Percentiles rank a stretch among this genome's conserved stretches.
phyloP scores from a whole-genome alignment of 257 asterid genomes.

The Forsythia suspensa region DNA sequence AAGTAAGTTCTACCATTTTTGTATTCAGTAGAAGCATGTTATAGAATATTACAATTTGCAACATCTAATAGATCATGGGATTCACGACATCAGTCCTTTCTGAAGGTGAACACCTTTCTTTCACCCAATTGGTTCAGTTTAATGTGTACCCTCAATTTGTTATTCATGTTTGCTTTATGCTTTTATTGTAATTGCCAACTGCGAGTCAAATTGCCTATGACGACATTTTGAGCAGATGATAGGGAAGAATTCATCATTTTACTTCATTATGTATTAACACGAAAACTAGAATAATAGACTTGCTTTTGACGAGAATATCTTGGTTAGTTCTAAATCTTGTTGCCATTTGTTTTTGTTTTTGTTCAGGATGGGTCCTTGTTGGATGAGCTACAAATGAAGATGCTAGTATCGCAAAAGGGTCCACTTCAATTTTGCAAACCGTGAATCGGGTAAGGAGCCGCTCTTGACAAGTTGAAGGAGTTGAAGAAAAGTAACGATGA shows the following conservation, averaged over 20 bases:
- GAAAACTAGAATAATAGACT: conserved; percentile 6
- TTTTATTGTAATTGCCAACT: background rate
- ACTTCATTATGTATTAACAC: background rate
- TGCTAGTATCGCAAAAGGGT: conserved; percentile 39
- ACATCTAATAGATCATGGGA: conserved; percentile 63
- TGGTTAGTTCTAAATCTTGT: background rate
- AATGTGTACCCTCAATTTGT: background rate
- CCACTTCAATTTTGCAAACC: conserved; percentile 33
- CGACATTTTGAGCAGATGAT: background rate
- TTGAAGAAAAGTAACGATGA: conserved; percentile 53
- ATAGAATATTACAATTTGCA: conserved; percentile 16
- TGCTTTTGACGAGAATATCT: background rate
- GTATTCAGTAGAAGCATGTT: too few relatives aligned
- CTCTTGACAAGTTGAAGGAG: conserved; percentile 56
- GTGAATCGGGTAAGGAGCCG: conserved; percentile 58
- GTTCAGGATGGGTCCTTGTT: conserved; percentile 50
- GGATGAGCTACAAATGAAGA: conserved; percentile 48
- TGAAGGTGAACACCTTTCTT: conserved; percentile 51
- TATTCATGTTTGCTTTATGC: background rate
- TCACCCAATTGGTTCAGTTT: background rate
- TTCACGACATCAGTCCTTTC: conserved; percentile 43
- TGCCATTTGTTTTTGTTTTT: background rate
- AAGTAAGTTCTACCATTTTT: too few relatives aligned
- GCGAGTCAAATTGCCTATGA: background rate
- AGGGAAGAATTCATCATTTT: background rate